A percentile compares a stretch with the other conserved stretches of the same genome.
Evolutionary conservation across 83 land plant genomes (phyloP).

Genomic region (Diphasiastrum complanatum): DNA sequence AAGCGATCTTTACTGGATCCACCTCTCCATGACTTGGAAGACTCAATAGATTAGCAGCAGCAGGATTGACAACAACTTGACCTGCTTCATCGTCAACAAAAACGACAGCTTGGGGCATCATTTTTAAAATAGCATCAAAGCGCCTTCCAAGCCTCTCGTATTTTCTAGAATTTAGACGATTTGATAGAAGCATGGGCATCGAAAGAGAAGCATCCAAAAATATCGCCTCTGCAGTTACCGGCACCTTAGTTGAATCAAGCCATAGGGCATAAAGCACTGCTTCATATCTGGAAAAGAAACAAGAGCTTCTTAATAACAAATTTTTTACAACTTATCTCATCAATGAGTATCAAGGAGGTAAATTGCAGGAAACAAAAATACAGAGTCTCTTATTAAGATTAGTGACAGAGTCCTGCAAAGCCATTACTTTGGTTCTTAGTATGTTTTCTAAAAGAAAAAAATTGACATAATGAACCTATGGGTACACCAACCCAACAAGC

Average conservation of each 20-base stretch:
- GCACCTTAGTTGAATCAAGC: conserved; percentile 11
- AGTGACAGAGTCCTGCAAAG: no score
- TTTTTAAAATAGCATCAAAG: conserved; percentile 19
- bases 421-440: no score
- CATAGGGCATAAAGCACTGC: conserved; percentile 20
- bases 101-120: conserved; percentile 27
- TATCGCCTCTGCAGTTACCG: conserved; percentile 14
- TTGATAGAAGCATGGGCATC: conserved; percentile 20
- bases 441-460: no score
- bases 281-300: conserved; percentile 10
- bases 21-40: conserved; percentile 24
- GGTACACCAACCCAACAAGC: no score
- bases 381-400: no score
- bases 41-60: conserved; percentile 16
- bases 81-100: conserved; percentile 27
- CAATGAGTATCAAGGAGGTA: no score
- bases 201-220: conserved; percentile 14
- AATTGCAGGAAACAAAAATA: no score
- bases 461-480: no score
- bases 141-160: conserved; percentile 25
- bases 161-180: conserved; percentile 16
- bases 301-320: no score
- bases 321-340: no score
- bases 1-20: conserved; percentile 18
- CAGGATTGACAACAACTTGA: conserved; percentile 24